phyloP scores from a whole-genome alignment of 805 yeast genomes.

The Kregervanrija delftensis region DNA sequence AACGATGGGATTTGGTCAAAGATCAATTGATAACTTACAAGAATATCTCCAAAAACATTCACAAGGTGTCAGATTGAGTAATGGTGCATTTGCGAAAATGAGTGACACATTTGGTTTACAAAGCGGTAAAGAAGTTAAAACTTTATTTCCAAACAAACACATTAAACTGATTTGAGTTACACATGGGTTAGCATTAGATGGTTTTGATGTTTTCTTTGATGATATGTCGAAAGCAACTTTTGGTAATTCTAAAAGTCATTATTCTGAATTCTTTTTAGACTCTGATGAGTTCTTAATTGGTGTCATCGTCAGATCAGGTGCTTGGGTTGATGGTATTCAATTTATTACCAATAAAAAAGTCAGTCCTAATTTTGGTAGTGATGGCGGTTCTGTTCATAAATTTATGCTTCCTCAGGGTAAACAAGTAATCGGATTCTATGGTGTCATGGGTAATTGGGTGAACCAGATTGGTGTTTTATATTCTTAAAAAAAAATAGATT shows the following conservation, averaged over 20 bases:
- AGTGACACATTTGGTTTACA: slow-evolving; percentile 19
- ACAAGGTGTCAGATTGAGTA: slow-evolving; percentile 12
- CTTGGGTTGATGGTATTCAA: slow-evolving; percentile 86
- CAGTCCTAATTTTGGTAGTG: slow-evolving; percentile 59
- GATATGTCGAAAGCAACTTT: slow-evolving; percentile 24
- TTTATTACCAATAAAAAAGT: slow-evolving; percentile 56
- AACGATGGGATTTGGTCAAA: slow-evolving; percentile 55
- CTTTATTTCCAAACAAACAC: slow-evolving; percentile 12
- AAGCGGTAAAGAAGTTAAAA: slow-evolving; percentile 13
- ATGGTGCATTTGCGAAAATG: slow-evolving; percentile 11
- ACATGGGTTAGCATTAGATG: slow-evolving; percentile 78
- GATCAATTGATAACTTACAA: slow-evolving; percentile 43
- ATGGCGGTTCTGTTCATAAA: slow-evolving; percentile 53
- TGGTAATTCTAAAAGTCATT: slow-evolving; percentile 49
- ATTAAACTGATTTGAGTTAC: slow-evolving; percentile 54
- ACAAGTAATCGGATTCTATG: slow-evolving; percentile 62
- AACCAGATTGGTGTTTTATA: slow-evolving; percentile 69
- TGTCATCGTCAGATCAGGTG: slow-evolving; percentile 64
- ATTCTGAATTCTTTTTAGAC: slow-evolving; percentile 48
- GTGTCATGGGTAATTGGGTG: slow-evolving; percentile 64
- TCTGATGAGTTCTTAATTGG: slow-evolving; percentile 55
- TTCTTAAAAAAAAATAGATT: slow-evolving; percentile 17
- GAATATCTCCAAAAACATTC: slow-evolving; percentile 21
- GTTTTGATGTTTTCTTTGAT: slow-evolving; percentile 51
- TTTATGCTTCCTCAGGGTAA: slow-evolving; percentile 61